Evolutionary conservation across 441 rosid genomes (phyloP), one percentile per base, ranked within the genome.

Genomic region (Populus hybrid): DNA sequence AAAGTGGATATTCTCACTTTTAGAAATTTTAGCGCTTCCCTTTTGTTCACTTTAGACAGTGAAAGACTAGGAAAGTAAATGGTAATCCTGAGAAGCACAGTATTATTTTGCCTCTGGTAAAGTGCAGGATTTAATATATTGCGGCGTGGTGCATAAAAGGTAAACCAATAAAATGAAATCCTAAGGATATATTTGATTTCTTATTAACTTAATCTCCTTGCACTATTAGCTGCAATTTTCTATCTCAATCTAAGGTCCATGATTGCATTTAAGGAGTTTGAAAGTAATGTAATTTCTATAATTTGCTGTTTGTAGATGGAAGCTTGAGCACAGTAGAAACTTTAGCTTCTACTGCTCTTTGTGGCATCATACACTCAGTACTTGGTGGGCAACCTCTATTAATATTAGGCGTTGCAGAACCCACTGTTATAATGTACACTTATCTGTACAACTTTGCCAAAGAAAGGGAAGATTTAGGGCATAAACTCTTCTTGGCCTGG

Each of bases 301-400:
- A 72, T 72, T 53, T 61, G 0, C 19, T 72, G 23, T 75, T 4
- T 71, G 71, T 42, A 89, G 92, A 86, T 80, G 91, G 90, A 76
- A 82, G 85, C 69, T 84, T 89, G 81, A 85, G 89, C 84, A 83
- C 91, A 0, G 88, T 82, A 12, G 90, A 86, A 74, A 89, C 91
- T 32, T 73, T 89, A 73, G 81, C 84, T 28, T 89, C 91, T 1
- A 89, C 93, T 32, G 90, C 91, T 53, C 70, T 89, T 6, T 89
- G 89, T 64, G 91, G 93, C 8, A 81, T 87, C 67, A 84, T 88
- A 75, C 93, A 89, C 79, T 85, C 93, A 1, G 72, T 87, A 28
- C 67, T 89, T 2, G 91, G 93, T 9, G 93, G 91, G 10, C 93
- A 89, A 67, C 91, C 93, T 0, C 86, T 88, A 5, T 28, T 89